Conservation (phyloP, 1,284 basidiomycete genomes). For the Fomitopsis palustris region DNA sequence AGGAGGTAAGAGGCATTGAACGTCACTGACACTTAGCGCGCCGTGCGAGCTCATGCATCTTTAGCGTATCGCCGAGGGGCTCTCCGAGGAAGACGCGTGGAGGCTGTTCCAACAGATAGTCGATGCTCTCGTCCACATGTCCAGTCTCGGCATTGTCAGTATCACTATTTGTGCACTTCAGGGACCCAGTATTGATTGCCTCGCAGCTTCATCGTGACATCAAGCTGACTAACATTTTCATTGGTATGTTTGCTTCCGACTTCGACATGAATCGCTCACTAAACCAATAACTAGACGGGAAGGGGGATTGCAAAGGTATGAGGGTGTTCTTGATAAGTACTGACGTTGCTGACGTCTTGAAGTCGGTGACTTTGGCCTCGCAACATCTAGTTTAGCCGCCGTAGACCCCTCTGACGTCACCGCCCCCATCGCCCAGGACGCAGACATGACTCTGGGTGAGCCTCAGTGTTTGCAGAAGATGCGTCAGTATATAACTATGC, state of each 20-base stretch:
- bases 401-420: constrained; percentile 68
- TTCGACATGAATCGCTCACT: not conserved
- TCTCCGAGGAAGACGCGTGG: constrained; percentile 87
- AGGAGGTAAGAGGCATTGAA: constrained; percentile 55
- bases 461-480: not conserved
- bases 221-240: constrained; percentile 90
- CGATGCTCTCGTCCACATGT: constrained; percentile 93
- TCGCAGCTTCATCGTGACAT: constrained; percentile 84
- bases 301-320: constrained; percentile 84
- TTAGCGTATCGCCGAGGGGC: constrained; percentile 75
- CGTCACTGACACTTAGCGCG: not conserved
- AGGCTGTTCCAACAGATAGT: constrained; percentile 87
- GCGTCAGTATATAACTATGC: not conserved
- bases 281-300: constrained; percentile 53
- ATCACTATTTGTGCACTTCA: not conserved
- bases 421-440: constrained; percentile 42
- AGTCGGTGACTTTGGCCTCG: constrained; percentile 93
- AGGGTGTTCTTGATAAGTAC: not conserved
- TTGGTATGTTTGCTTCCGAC: constrained; percentile 44
- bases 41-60: not conserved
- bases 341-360: constrained; percentile 3
- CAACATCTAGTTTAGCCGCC: constrained; percentile 77
- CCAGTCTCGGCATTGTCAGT: constrained; percentile 77
- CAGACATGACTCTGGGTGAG: constrained; percentile 74
- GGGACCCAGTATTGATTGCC: constrained; percentile 7